These are phyloP conservation scores for Geranium incanum DNA, from an alignment of 441 rosid species.

Conservation along the genomic window DNA sequence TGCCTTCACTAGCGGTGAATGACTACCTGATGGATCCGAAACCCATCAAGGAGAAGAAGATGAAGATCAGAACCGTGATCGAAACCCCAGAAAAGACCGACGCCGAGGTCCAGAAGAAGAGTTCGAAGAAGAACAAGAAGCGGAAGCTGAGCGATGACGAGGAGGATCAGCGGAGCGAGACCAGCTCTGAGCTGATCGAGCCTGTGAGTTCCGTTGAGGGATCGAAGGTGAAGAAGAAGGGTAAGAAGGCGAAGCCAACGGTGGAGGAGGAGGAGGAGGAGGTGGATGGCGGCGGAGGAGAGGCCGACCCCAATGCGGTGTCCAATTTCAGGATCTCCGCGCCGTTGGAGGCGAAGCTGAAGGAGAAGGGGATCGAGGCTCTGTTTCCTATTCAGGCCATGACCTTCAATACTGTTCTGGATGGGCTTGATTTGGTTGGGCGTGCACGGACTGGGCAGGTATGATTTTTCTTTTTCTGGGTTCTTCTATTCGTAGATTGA, in stretches of 20 bases:
- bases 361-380: conserved; percentile 63
- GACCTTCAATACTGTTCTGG: conserved; percentile 63
- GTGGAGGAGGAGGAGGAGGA: conserved; percentile 28
- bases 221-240: conserved; percentile 31
- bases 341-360: conserved; percentile 53
- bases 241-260: conserved; percentile 39
- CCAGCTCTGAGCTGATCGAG: conserved; percentile 63
- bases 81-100: conserved; percentile 27
- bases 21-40: conserved; percentile 16
- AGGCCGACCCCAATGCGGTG: conserved; percentile 47
- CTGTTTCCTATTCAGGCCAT: conserved; percentile 85
- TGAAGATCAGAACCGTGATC: conserved; percentile 48
- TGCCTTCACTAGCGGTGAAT: conserved; percentile 50
- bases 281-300: conserved; percentile 23
- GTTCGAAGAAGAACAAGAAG: neutral
- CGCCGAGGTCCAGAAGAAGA: conserved; percentile 17
- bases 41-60: conserved; percentile 43
- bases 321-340: conserved; percentile 66
- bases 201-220: conserved; percentile 30
- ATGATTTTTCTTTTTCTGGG: neutral
- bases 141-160: conserved; percentile 21
- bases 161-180: conserved; percentile 53
- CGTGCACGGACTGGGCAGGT: conserved; percentile 28
- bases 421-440: conserved; percentile 82
- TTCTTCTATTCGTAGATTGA: neutral